These are phyloP conservation scores for Sugiyamaella smithiae DNA, from an alignment of 805 yeast species.

Conservation along the genomic window DNA sequence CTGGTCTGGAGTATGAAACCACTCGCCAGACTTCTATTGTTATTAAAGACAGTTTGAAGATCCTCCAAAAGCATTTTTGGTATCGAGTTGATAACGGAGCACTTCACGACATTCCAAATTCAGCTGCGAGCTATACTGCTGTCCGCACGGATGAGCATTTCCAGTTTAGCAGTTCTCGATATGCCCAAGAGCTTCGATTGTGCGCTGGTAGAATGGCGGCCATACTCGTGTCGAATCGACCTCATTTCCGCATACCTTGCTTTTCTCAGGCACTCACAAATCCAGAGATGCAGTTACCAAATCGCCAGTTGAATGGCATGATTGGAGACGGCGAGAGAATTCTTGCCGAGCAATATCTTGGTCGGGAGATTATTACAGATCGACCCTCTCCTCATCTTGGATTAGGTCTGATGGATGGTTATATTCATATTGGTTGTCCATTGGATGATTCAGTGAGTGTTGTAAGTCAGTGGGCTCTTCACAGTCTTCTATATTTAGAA, in stretches of 20 bases:
- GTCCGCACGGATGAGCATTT: conserved; percentile 11
- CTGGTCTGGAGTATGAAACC: neutral
- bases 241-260: conserved; percentile 28
- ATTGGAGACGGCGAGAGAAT: no score
- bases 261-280: conserved; percentile 34
- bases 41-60: neutral
- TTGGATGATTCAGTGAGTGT: conserved; percentile 30
- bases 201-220: conserved; percentile 37
- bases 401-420: conserved; percentile 29
- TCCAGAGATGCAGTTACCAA: conserved; percentile 13
- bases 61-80: conserved; percentile 14
- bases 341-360: conserved; percentile 26
- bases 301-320: no score
- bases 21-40: neutral
- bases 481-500: neutral
- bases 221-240: conserved; percentile 28
- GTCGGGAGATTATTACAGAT: conserved; percentile 23
- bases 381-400: conserved; percentile 30
- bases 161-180: neutral
- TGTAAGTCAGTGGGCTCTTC: conserved; percentile 27
- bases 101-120: conserved; percentile 10
- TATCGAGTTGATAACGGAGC: conserved; percentile 17
- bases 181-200: conserved; percentile 25
- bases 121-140: conserved; percentile 1
- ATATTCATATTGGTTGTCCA: conserved; percentile 32